Conservation (phyloP, 148 eudicot genomes). For the Mesembryanthemum crystallinum region DNA sequence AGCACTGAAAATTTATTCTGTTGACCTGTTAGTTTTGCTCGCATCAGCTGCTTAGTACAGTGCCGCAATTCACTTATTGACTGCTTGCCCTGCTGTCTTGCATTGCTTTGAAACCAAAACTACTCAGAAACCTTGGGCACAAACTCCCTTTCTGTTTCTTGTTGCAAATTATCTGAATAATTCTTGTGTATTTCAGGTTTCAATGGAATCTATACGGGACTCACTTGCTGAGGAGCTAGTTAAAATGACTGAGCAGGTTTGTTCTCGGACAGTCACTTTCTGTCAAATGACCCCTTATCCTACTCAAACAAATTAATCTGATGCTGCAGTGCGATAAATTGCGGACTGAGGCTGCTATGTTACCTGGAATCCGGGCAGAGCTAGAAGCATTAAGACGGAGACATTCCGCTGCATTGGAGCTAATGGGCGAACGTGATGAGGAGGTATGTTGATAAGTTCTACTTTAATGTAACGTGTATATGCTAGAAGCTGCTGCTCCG, state of each 20-base stretch:
- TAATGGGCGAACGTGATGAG: constrained; percentile 99
- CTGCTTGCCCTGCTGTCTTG: not conserved
- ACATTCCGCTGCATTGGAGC: constrained; percentile 92
- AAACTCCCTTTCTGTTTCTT: not conserved
- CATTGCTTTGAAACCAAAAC: not conserved
- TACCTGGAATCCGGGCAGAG: constrained; percentile 89
- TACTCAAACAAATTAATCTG: constrained; percentile 4
- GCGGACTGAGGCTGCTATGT: constrained; percentile 62
- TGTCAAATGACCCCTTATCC: constrained; percentile 8
- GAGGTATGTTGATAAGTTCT: constrained; percentile 52
- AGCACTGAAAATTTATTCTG: not conserved
- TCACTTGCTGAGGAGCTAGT: constrained; percentile 98
- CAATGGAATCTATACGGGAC: constrained; percentile 91
- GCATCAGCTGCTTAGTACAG: not conserved
- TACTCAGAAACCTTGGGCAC: not conserved
- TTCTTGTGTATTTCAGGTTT: constrained; percentile 49
- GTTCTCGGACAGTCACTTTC: constrained; percentile 11
- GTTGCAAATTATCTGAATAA: not conserved
- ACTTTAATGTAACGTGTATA: not conserved
- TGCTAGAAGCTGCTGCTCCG: not conserved
- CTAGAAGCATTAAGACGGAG: constrained; percentile 83
- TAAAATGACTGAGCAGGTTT: constrained; percentile 88
- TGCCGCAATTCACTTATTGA: not conserved
- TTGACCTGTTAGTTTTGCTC: not conserved
- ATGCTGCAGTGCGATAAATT: constrained; percentile 80